Evolutionary conservation across 495 filamentous ascomycete genomes (phyloP).

Genomic region (Penicillium pulvis): DNA sequence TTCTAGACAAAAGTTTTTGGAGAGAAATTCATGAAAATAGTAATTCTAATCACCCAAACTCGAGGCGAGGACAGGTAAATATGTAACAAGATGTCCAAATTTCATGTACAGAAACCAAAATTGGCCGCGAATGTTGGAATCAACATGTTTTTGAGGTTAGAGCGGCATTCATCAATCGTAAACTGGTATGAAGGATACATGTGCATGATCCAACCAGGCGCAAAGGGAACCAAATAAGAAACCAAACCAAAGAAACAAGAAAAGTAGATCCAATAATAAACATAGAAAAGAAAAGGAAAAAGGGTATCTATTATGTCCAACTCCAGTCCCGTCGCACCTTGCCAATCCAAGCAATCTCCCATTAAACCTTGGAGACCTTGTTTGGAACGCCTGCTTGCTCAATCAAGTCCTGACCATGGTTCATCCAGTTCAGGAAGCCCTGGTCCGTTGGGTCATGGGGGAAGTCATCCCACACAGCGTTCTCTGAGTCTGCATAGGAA

Average conservation of each 20-base stretch:
- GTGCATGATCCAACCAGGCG: slow-evolving; percentile 22
- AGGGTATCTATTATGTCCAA: slow-evolving; percentile 44
- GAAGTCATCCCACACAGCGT: slow-evolving; percentile 48
- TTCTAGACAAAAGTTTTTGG: background rate
- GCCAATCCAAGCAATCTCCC: slow-evolving; percentile 2
- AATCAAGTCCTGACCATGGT: slow-evolving; percentile 43
- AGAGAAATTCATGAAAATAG: slow-evolving; percentile 2
- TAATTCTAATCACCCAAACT: slow-evolving; percentile 3
- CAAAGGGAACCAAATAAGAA: slow-evolving; percentile 6
- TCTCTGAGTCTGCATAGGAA: slow-evolving; percentile 48
- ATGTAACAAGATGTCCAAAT: slow-evolving; percentile 7
- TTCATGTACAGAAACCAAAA: slow-evolving; percentile 18
- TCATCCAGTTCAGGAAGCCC: slow-evolving; percentile 48
- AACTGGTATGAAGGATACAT: slow-evolving; percentile 11
- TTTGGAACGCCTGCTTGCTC: slow-evolving; percentile 46
- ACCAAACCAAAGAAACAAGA: slow-evolving; percentile 7
- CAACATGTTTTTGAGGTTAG: background rate
- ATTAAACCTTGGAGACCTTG: slow-evolving; percentile 32
- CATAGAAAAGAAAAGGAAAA: slow-evolving; percentile 25
- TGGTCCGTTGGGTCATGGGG: slow-evolving; percentile 44
- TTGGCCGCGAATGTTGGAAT: background rate
- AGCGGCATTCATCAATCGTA: slow-evolving; percentile 28
- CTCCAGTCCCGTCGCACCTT: slow-evolving; percentile 29
- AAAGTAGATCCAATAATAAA: slow-evolving; percentile 13
- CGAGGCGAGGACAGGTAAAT: background rate